Evolutionary conservation across 1,284 basidiomycete genomes (phyloP).

Genomic region (Cystobasidium sp.): DNA sequence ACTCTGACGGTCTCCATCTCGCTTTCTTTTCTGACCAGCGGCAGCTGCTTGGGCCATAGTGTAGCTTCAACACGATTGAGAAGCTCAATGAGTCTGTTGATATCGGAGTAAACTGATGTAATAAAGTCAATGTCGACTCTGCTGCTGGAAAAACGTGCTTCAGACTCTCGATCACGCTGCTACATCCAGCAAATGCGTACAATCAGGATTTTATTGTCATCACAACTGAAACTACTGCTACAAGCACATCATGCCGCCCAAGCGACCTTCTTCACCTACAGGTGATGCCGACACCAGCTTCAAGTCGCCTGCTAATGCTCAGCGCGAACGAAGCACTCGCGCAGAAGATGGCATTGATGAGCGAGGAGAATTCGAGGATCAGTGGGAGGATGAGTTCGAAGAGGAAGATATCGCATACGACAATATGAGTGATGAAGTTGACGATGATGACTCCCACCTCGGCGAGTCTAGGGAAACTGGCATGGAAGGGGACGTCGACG

Average conservation of each 20-base stretch:
- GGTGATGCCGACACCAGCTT: not conserved
- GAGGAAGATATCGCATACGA: conserved; percentile 55
- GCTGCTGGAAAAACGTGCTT: conserved; percentile 11
- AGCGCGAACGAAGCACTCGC: conserved; percentile 17
- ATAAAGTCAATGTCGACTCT: too few relatives aligned
- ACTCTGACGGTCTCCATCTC: conserved; percentile 12
- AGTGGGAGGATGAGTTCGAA: conserved; percentile 62
- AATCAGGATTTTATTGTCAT: conserved; percentile 11
- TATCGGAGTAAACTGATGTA: too few relatives aligned
- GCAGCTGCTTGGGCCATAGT: not conserved
- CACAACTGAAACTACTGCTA: not conserved
- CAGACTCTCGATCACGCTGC: not conserved
- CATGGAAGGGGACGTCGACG: conserved; percentile 56
- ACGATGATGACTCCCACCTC: conserved; percentile 51
- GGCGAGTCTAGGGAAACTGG: conserved; percentile 51
- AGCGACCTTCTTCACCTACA: conserved; percentile 34
- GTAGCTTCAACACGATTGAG: not conserved
- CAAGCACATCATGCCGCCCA: conserved; percentile 27
- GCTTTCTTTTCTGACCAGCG: conserved; percentile 21
- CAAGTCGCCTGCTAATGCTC: conserved; percentile 25
- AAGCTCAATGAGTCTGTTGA: too few relatives aligned
- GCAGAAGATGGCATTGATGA: conserved; percentile 58
- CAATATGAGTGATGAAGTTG: conserved; percentile 54
- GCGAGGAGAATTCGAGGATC: conserved; percentile 66
- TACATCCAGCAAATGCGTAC: not conserved